These are phyloP conservation scores for Daedaleopsis nitida DNA, from an alignment of 768 basidiomycete genomes.

Conservation along the genomic window DNA sequence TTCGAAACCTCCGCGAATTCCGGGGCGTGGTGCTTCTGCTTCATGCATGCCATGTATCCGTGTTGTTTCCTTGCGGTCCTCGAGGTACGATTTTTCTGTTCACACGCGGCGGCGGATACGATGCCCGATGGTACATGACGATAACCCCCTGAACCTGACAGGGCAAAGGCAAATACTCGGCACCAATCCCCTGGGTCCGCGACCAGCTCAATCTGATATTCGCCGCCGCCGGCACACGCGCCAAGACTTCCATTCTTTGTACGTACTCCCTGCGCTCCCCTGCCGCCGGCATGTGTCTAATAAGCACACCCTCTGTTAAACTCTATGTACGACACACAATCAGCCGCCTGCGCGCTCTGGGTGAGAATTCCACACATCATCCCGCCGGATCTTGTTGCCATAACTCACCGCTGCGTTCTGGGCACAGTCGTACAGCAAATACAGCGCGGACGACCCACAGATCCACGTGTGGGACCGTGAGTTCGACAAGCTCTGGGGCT, in stretches of 20 bases:
- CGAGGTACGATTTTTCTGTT: constrained; percentile 47
- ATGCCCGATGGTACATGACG: not conserved
- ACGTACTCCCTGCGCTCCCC: constrained; percentile 26
- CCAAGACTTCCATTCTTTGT: constrained; percentile 48
- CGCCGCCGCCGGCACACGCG: constrained; percentile 41
- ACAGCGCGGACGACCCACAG: constrained; percentile 56
- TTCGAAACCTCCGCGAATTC: constrained; percentile 79
- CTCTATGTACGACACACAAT: constrained; percentile 48
- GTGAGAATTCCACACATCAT: constrained; percentile 42
- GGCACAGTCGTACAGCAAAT: constrained; percentile 65
- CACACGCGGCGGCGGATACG: not conserved
- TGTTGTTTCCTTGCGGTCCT: constrained; percentile 66
- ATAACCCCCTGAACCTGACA: not conserved
- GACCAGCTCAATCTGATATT: constrained; percentile 43
- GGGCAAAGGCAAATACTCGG: constrained; percentile 24
- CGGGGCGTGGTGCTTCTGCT: constrained; percentile 81
- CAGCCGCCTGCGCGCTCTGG: constrained; percentile 66
- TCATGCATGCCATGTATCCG: constrained; percentile 73
- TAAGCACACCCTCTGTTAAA: constrained; percentile 35
- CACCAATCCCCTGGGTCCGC: constrained; percentile 37
- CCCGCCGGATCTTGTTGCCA: not conserved
- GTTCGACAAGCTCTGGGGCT: constrained; percentile 70
- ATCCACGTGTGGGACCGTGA: constrained; percentile 61
- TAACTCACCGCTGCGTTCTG: not conserved
- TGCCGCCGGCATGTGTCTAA: constrained; percentile 36